Evolutionary conservation across 139 green algal species (phyloP).

Genomic region (Zygnema cylindricum): DNA sequence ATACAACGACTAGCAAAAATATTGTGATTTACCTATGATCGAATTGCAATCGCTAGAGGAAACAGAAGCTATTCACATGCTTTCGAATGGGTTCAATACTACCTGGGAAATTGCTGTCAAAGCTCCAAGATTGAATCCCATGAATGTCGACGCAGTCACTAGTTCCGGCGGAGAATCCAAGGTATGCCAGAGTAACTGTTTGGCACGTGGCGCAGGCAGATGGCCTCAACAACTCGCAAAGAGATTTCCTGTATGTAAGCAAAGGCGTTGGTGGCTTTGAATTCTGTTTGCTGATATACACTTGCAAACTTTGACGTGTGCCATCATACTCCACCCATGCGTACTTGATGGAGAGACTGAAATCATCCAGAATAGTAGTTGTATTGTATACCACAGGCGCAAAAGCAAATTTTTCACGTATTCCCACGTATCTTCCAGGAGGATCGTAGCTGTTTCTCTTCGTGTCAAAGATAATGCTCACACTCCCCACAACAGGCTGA

Average conservation of each 20-base stretch:
- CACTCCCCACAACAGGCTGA: neutral
- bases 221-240: neutral
- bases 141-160: neutral
- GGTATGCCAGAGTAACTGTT: neutral
- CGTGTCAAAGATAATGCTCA: neutral
- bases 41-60: too few species aligned
- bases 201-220: neutral
- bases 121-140: neutral
- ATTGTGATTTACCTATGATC: too few species aligned
- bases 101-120: neutral
- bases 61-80: too few species aligned
- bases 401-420: neutral
- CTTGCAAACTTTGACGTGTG: neutral
- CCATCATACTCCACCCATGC: neutral
- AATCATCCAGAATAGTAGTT: neutral
- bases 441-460: neutral
- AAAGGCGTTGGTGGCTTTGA: neutral
- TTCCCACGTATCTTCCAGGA: neutral
- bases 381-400: neutral
- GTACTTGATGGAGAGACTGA: neutral
- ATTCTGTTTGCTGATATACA: neutral
- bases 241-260: neutral
- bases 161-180: neutral
- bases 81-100: too few species aligned
- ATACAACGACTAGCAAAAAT: too few species aligned